A percentile compares a stretch with the other conserved stretches of the same genome.
Conservation (phyloP, 1,139 yeast species). For the Kodamaea arcana region DNA sequence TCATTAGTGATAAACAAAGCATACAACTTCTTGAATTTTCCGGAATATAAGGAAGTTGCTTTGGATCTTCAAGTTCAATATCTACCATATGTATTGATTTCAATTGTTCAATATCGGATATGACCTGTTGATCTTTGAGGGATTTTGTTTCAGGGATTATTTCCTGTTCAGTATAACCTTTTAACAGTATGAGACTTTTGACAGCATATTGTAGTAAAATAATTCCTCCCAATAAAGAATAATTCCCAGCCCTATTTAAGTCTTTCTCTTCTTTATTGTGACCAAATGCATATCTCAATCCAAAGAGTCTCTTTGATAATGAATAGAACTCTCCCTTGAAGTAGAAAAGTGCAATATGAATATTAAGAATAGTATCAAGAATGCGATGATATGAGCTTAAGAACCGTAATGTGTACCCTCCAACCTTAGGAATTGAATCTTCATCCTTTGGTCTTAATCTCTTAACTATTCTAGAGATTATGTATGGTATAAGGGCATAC, state of each 20-base stretch:
- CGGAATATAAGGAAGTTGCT: constrained; percentile 64
- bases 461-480: constrained; percentile 33
- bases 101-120: constrained; percentile 10
- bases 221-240: constrained; percentile 72
- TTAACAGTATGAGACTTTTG: constrained; percentile 35
- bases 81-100: constrained; percentile 6
- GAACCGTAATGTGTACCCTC: constrained; percentile 13
- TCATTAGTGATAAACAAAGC: constrained; percentile 77
- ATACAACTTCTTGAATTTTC: constrained; percentile 71
- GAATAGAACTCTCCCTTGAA: constrained; percentile 78
- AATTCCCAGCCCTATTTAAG: constrained; percentile 50
- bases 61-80: constrained; percentile 55
- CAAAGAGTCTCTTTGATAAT: constrained; percentile 70
- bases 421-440: constrained; percentile 13
- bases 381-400: constrained; percentile 40
- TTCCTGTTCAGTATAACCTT: constrained; percentile 23
- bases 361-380: constrained; percentile 51
- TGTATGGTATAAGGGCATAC: constrained; percentile 56
- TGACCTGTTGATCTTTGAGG: background rate
- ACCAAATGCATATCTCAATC: constrained; percentile 73
- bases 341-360: constrained; percentile 80
- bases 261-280: constrained; percentile 51
- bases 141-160: constrained; percentile 3
- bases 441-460: constrained; percentile 22
- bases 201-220: constrained; percentile 59